Evolutionary conservation across 345 rosid genomes (phyloP).

Genomic region (Pistacia vera): DNA sequence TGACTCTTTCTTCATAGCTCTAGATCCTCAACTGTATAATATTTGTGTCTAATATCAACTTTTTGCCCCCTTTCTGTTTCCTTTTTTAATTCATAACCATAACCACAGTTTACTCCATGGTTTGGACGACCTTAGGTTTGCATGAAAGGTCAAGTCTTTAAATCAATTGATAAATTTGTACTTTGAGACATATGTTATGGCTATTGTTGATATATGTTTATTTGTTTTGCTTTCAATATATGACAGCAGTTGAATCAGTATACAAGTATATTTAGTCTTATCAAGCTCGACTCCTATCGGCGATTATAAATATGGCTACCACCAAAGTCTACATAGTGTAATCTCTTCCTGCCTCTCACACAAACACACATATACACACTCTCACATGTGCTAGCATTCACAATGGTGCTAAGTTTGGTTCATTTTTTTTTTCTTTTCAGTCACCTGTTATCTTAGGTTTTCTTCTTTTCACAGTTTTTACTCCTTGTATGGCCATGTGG

Average conservation of each 20-base stretch:
- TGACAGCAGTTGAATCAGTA: not conserved
- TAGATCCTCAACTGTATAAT: not conserved
- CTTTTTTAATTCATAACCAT: not conserved
- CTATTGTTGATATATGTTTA: not conserved
- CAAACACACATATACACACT: not conserved
- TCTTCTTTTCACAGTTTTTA: conserved; percentile 49
- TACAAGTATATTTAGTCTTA: not conserved
- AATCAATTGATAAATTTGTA: not conserved
- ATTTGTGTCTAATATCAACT: not conserved
- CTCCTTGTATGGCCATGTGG: conserved; percentile 83
- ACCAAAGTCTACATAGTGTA: conserved; percentile 70
- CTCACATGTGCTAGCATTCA: not conserved
- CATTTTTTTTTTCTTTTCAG: not conserved
- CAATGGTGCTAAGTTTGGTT: not conserved
- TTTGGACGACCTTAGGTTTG: not conserved
- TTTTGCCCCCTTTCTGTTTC: not conserved
- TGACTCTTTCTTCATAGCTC: not conserved
- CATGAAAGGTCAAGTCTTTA: not conserved
- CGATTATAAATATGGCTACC: conserved; percentile 40
- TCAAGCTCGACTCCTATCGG: conserved; percentile 6
- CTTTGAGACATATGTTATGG: not conserved
- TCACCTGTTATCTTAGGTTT: not conserved
- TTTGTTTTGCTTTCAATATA: conserved; percentile 11
- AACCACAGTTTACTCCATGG: not conserved
- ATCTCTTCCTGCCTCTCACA: conserved; percentile 6